Base-by-base conservation (phyloP, 306 rosid species). In the Adenanthera pavonina region DNA sequence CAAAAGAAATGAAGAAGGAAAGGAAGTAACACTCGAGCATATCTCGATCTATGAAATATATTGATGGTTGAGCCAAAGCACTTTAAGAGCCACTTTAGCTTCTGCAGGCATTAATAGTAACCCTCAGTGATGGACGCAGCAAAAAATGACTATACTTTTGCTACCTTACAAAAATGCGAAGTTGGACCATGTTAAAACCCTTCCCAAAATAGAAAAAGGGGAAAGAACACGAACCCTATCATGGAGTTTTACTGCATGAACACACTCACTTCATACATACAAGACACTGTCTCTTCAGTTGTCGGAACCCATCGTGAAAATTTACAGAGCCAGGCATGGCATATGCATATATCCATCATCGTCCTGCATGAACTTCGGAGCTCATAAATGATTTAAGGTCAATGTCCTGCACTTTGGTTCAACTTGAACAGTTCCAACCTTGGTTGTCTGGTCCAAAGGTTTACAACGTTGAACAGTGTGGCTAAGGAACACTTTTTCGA, bases 341-440 rank as follows among this genome's bases (percentile, higher is more conserved):
- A 25, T 33, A 19, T 30, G 9, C 12, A 7, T 1, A 5, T 5
- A 40, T 40, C 43, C 43, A 40, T 40, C 43, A 40, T 40, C 49
- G 8, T 43, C 44, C 48, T 15, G 47, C 56, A 47, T 47, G 8
- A 15, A 44, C 46, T 60, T 7, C 1, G 61, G 71, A 62, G 57
- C 61, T 84, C 83, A 67, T 81, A 68, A 81, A 78, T 85, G 83
- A 81, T 81, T 69, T 48, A 74, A 74, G 83, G 64, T 81, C 85
- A 72, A 84, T 76, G 46, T 69, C 53, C 15, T 77, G 66, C 83
- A 15, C 76, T 66, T 65, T 72, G 53, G 47, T 77, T 49, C 1
- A 69, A 51, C 74, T 34, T 80, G 82, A 75, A 66, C 72, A 79
- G 74, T 84, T 76, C 11, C 16, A 81, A 19, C 16, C 78, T 85